Percentiles rank a stretch among this genome's conserved stretches.
These are phyloP conservation scores for Nakaseomyces uthaithaninus DNA, from an alignment of 1,139 yeast species.

Conservation along the genomic window DNA sequence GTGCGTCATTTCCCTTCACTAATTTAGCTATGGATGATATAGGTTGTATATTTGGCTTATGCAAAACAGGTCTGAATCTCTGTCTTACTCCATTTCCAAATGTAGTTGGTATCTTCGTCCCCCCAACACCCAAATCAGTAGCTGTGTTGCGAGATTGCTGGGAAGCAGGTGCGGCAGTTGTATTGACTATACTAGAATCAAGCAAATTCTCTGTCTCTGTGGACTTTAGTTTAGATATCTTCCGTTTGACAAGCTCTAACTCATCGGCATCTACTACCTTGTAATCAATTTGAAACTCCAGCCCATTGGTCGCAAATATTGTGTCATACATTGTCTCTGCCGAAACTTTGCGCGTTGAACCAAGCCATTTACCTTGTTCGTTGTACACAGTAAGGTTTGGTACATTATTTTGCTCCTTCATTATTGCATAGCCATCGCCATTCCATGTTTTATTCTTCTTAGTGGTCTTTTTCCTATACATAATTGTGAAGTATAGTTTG, in stretches of 20 bases:
- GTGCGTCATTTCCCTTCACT: neutral
- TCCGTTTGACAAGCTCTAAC: neutral
- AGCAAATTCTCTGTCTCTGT: too few relatives aligned
- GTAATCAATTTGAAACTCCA: constrained; percentile 49
- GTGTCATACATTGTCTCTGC: constrained; percentile 35
- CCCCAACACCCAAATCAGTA: too few relatives aligned
- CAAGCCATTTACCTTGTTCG: constrained; percentile 28
- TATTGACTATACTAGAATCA: too few relatives aligned
- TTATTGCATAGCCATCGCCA: constrained; percentile 65
- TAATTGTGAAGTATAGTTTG: constrained; percentile 32
- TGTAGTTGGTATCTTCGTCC: neutral
- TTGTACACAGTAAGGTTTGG: constrained; percentile 26
- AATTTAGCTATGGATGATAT: constrained; percentile 1
- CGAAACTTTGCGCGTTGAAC: constrained; percentile 16
- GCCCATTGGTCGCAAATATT: constrained; percentile 41
- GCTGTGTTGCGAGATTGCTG: neutral
- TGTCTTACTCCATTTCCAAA: constrained; percentile 5
- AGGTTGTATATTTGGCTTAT: neutral
- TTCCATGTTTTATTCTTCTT: constrained; percentile 93
- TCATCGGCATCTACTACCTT: constrained; percentile 29
- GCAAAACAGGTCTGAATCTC: constrained; percentile 2
- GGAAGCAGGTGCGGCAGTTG: too few relatives aligned
- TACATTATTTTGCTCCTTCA: constrained; percentile 13
- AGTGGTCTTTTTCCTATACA: constrained; percentile 63
- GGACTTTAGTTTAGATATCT: neutral